Conservation (phyloP, 148 eudicot species). For the Nepenthes gracilis region DNA sequence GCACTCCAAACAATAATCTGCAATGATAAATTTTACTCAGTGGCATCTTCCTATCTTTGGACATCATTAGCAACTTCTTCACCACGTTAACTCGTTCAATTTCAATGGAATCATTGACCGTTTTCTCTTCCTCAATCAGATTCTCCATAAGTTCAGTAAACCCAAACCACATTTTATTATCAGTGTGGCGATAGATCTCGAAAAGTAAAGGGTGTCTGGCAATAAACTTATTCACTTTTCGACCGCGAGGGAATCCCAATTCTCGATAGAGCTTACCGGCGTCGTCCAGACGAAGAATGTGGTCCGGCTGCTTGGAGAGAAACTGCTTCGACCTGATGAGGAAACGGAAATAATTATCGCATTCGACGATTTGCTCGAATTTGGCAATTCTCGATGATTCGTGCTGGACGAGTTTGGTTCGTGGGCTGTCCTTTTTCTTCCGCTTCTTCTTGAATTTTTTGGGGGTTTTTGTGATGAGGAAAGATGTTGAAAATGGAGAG, state of each 20-base stretch:
- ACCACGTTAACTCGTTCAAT: slow-evolving; percentile 46
- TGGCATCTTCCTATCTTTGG: slow-evolving; percentile 49
- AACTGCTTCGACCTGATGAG: slow-evolving; percentile 56
- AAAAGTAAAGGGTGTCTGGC: slow-evolving; percentile 58
- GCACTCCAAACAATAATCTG: slow-evolving; percentile 60
- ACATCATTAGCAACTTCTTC: slow-evolving; percentile 82
- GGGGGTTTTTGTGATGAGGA: slow-evolving; percentile 84
- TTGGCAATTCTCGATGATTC: slow-evolving; percentile 36
- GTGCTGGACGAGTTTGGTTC: slow-evolving; percentile 53
- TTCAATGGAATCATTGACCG: slow-evolving; percentile 36
- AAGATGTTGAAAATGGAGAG: slow-evolving; percentile 67
- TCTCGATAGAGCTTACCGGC: slow-evolving; percentile 83
- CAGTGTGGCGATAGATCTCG: slow-evolving; percentile 57
- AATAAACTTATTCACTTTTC: slow-evolving; percentile 48
- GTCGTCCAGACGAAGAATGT: slow-evolving; percentile 64
- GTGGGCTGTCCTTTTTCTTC: slow-evolving; percentile 46
- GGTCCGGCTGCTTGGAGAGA: slow-evolving; percentile 62
- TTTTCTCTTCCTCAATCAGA: slow-evolving; percentile 39
- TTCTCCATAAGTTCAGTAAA: slow-evolving; percentile 65
- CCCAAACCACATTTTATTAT: slow-evolving; percentile 77
- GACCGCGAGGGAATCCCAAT: slow-evolving; percentile 85
- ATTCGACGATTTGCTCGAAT: slow-evolving; percentile 46
- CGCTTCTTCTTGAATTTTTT: slow-evolving; percentile 51
- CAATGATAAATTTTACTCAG: slow-evolving; percentile 77
- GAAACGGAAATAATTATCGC: slow-evolving; percentile 55